These are phyloP conservation scores for Golubevia pallescens DNA, from an alignment of 1,284 basidiomycete species.

Conservation along the genomic window DNA sequence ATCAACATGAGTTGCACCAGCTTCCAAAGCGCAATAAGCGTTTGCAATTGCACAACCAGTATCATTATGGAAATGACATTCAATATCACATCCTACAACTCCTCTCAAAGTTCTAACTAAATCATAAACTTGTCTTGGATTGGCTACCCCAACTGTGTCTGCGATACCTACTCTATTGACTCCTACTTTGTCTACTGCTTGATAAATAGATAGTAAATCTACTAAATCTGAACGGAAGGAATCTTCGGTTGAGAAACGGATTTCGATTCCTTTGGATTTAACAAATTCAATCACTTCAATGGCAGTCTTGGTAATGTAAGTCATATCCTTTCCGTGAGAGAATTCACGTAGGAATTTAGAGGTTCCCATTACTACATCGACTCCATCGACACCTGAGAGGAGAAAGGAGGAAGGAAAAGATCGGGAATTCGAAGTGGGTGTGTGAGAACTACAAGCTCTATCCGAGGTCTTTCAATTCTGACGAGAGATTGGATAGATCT, in stretches of 20 bases:
- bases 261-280: conserved; percentile 99
- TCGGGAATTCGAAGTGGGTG: too few species aligned
- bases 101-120: conserved; percentile 94
- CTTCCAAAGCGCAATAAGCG: conserved; percentile 96
- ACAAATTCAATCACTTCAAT: conserved; percentile 99
- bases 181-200: conserved; percentile 99
- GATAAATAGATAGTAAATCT: conserved; percentile 97
- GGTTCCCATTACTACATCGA: conserved; percentile 98
- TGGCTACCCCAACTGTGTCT: conserved; percentile 98
- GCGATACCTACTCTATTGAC: conserved; percentile 99
- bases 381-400: conserved; percentile 78
- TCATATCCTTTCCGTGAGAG: conserved; percentile 99
- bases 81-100: conserved; percentile 79
- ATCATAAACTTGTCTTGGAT: conserved; percentile 98
- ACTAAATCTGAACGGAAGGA: conserved; percentile 99
- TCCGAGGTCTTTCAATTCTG: too few species aligned
- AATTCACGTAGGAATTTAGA: conserved; percentile 99
- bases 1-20: conserved; percentile 98
- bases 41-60: conserved; percentile 94
- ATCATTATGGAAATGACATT: conserved; percentile 98
- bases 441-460: too few species aligned
- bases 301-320: conserved; percentile 96
- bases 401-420: too few species aligned
- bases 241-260: conserved; percentile 99
- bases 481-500: too few species aligned